Evolutionary conservation across 345 rosid genomes (phyloP).

Genomic region (Eucalyptus cladocalyx): DNA sequence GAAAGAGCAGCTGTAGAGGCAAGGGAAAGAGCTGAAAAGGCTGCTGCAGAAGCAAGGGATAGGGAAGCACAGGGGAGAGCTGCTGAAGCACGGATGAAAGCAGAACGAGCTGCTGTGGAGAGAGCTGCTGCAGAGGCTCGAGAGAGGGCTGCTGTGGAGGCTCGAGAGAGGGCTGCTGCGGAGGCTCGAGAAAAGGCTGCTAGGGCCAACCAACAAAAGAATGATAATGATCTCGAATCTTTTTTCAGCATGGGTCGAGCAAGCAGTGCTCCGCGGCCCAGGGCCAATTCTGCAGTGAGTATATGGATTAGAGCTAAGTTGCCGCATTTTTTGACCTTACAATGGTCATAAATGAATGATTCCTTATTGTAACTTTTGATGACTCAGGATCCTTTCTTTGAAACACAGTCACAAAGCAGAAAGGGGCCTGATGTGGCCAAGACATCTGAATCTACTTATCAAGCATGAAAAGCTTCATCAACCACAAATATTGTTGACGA

Average conservation of each 20-base stretch:
- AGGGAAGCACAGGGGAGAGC: slow-evolving; percentile 28
- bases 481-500: slow-evolving; percentile 65
- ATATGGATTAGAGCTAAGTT: slow-evolving; percentile 1
- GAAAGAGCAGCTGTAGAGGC: slow-evolving; percentile 91
- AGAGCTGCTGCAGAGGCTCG: slow-evolving; percentile 29
- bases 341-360: background rate
- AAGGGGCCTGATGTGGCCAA: slow-evolving; percentile 58
- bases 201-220: slow-evolving; percentile 35
- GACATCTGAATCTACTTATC: slow-evolving; percentile 40
- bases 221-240: slow-evolving; percentile 75
- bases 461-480: slow-evolving; percentile 73
- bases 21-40: slow-evolving; percentile 75
- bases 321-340: background rate
- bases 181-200: slow-evolving; percentile 61
- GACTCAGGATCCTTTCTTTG: slow-evolving; percentile 68
- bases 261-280: slow-evolving; percentile 81
- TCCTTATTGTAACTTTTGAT: slow-evolving; percentile 1
- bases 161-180: slow-evolving; percentile 61
- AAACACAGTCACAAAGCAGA: slow-evolving; percentile 37
- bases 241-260: slow-evolving; percentile 73
- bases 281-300: slow-evolving; percentile 57
- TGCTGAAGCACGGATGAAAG: slow-evolving; percentile 27
- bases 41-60: slow-evolving; percentile 85
- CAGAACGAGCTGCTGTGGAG: slow-evolving; percentile 79
- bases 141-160: slow-evolving; percentile 71